Base-by-base conservation (phyloP, 148 eudicot genomes). In the Nepenthes mirabilis region DNA sequence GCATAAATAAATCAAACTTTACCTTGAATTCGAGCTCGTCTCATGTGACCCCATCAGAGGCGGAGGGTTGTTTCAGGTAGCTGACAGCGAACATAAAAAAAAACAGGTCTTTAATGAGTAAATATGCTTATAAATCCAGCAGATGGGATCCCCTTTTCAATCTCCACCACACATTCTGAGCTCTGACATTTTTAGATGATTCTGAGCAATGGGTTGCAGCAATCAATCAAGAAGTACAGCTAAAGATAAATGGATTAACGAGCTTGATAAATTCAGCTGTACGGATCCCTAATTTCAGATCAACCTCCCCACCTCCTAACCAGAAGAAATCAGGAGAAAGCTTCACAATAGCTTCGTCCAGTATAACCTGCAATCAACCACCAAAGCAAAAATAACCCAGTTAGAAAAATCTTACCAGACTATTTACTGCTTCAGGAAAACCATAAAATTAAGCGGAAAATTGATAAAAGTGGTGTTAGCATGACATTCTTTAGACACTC, bases 261-360 rank as follows among this genome's bases (percentile, higher is more conserved):
- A 71, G 68, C 58, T 72, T 68, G 33, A 94, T 79, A 68, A 94
- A 89, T 68, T 86, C 90, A 2, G 88, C 77, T 52, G 91, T 89
- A 66, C 73, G 79, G 61, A 94, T 82, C 55, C 97, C 99, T 73
- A 84, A 49, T 76, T 94, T 94, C 54, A 89, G 79, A 75, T 84
- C 82, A 55, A 86, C 74, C 71, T 89, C 95, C 57, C 99, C 97
- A 35, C 99, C 99, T 71, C 99, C 97, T 59, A 94, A 69, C 99
- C 99, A 94, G 74, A 94, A 94, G 81, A 80, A 94, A 56, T 82
- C 86, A 3, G 99, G 97, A 60, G 74, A 70, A 48, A 94, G 99
- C 72, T 84, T 89, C 37, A 57, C 79, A 34, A 94, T 84, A 37
- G 97, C 99, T 81, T 94, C 99, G 63, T 94, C 99, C 79, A 94